Evolutionary conservation across 75 land plant species (phyloP), one percentile per base, ranked within the genome.

Genomic region (Pinus tabuliformis): DNA sequence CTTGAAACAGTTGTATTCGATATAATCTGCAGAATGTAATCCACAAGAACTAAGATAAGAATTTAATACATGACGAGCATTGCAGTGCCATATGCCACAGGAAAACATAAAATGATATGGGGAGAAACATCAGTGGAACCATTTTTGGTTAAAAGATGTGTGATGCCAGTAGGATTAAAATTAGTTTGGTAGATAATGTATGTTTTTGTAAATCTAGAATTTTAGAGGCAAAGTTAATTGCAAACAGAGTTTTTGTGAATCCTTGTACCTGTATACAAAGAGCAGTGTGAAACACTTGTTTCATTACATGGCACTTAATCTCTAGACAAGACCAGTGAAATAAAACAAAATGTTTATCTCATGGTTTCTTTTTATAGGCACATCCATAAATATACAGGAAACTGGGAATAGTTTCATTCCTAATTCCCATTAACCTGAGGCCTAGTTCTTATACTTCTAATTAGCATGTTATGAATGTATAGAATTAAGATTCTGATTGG

Each of bases 1-100:
- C 99, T 87, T 82, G 93, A 89, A 54, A 92, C 75, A 58, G 99
- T 97, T 68, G 99, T 97, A 80, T 97, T 97, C 52, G 99, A 86
- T 80, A 97, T 90, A 18, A 97, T 89, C 99, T 97, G 85, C 68
- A 82, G 59, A 15, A 60, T 70, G 45, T 26, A 37, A 39, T 30
- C 39, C 56, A 30, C 17, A 54, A 30, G 36, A 28, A 20, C 20
- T 20, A 73, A 30, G 68, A 37, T 36, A 36, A 64, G 42, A 6
- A 16, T 6, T 7, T 36, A 36, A 6, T 59, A n/a, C 9, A 6
- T 6, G 1, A 18, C 6, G 12, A 8, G 26, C 16, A 64, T 64
- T 64, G 68, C 39, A 33, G 8, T 37, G 36, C 68, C 30, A 33
- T 33, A 16, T 16, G 42, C 4, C 2, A 33, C 42, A 30, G 30